Conservation (phyloP, 495 filamentous ascomycete species). For the Peziza echinospora region DNA sequence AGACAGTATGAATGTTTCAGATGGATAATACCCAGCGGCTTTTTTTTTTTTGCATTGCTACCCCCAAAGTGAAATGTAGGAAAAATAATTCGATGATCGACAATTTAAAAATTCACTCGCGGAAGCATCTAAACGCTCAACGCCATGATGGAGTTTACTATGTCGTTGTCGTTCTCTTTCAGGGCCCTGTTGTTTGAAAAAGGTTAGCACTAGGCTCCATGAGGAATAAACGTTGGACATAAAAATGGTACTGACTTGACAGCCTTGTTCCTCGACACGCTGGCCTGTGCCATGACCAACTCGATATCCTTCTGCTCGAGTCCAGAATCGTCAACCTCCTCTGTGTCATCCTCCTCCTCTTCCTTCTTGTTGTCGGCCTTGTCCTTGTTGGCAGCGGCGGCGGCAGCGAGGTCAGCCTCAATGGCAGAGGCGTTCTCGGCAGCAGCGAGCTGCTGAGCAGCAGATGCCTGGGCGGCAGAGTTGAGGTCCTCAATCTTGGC, state of each 20-base stretch:
- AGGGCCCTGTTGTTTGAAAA: too few species aligned
- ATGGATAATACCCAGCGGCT: too few species aligned
- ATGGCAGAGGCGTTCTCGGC: slow-evolving; percentile 28
- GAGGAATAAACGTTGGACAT: too few species aligned
- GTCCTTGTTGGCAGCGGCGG: slow-evolving; percentile 37
- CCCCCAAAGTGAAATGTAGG: too few species aligned
- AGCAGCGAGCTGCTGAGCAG: slow-evolving; percentile 72
- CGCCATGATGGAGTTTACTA: slow-evolving; percentile 99
- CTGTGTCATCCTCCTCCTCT: slow-evolving; percentile 84
- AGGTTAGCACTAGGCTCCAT: too few species aligned
- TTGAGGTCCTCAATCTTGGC: slow-evolving; percentile 99
- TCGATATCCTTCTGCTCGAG: slow-evolving; percentile 98
- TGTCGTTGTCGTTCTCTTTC: slow-evolving; percentile 98
- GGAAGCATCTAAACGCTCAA: slow-evolving; percentile 72
- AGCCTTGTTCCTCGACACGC: slow-evolving; percentile 88
- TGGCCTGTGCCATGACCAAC: slow-evolving; percentile 82
- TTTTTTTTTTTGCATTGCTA: too few species aligned
- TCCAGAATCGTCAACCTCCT: slow-evolving; percentile 81
- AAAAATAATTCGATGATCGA: too few species aligned
- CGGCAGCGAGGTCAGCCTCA: slow-evolving; percentile 35
- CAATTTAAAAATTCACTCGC: too few species aligned
- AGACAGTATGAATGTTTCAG: too few species aligned
- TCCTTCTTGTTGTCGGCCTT: slow-evolving; percentile 36
- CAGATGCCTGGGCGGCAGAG: slow-evolving; percentile 83
- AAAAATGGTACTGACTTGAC: slow-evolving; percentile 24